Base-by-base conservation (phyloP, 2,329 filamentous ascomycete genomes). In the Diaporthe batatas region DNA sequence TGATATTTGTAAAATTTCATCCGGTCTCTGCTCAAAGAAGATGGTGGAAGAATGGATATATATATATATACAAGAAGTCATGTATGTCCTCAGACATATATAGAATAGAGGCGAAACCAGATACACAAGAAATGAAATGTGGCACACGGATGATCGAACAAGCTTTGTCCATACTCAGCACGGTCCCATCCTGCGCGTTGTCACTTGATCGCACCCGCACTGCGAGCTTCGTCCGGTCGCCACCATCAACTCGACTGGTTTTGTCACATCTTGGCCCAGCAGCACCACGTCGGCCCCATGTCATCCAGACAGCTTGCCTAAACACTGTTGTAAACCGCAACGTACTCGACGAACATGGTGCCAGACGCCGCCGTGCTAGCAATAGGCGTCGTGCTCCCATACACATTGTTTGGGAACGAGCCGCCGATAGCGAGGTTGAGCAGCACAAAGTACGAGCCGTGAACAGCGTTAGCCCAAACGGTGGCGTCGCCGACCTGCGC, bases 361-460 rank as follows among this genome's bases (percentile, higher is more conserved):
- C 70, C 70, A 14, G 58, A 32, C 4, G 29, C n/a, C 25, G 58
- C 70, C 14, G 70, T 71, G 16, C 47, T 54, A 0, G 55, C 57
- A 10, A 72, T 42, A 6, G 79, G 79, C 42, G 79, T 80, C n/a
- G 72, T 74, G 29, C 57, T 67, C 18, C 78, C 78, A 55, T 74
- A 75, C 6, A 77, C 69, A 6, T 76, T 77, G 69, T 79, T 75
- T 1, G 79, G 79, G 72, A 78, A 80, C 2, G 75, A 59, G 12
- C 79, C 79, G 6, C 79, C 79, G 49, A 80, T 78, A 8, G 79
- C 79, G 12, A 80, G 68, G 54, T 80, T 79, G 47, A 80, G 53
- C 8, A 80, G 74, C 23, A 80, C 57, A 69, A 76, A 79, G 58
- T 76, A 76, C 6, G 77, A 77, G 25, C 77, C 73, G 51, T 78